Base-by-base conservation (phyloP, 2,329 filamentous ascomycete species). In the Pyrenophora graminea region DNA sequence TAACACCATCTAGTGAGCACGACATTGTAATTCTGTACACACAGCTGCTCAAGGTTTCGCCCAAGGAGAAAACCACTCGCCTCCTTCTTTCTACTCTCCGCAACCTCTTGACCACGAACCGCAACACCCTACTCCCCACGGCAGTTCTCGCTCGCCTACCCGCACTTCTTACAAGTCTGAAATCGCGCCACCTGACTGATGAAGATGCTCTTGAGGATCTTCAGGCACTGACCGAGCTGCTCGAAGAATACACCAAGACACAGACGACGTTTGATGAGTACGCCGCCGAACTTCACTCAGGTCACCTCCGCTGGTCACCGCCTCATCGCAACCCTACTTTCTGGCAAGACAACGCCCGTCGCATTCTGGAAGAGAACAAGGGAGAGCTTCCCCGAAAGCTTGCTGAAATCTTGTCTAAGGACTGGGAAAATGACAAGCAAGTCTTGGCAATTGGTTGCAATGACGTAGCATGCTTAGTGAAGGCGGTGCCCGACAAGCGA, bases 61-160 rank as follows among this genome's bases (percentile, higher is more conserved):
- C 93, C 38, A 99, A 99, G 75, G 94, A 97, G 73, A 99, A 99
- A 81, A 97, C 93, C 1, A 97, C 93, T 0, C 87, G 94, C 25
- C 82, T 99, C 46, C 84, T 97, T 39, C 82, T 97, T 38, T 91
- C 91, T 8, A 97, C 93, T 6, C 83, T 99, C 34, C 84, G 88
- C 71, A 97, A 96, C 75, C 85, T 99, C 38, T 84, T 97, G 32
- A 90, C 80, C 74, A 84, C 77, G 78, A 89, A 82, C 82, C 89
- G 71, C 76, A 87, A 73, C 30, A 81, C 78, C 18, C 78, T 88
- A 39, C 86, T 97, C 48, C 92, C 93, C 6, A 87, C 88, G 2
- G 92, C 94, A 1, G 88, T 94, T 18, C 87, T 96, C 52, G 91
- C 90, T 43, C 88, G 91, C 53, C 85, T 97, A 30, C 93, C 85